A percentile compares a stretch with the other conserved stretches of the same genome.
Evolutionary conservation across 768 basidiomycete genomes (phyloP).

Genomic region (Boletellus ananas): DNA sequence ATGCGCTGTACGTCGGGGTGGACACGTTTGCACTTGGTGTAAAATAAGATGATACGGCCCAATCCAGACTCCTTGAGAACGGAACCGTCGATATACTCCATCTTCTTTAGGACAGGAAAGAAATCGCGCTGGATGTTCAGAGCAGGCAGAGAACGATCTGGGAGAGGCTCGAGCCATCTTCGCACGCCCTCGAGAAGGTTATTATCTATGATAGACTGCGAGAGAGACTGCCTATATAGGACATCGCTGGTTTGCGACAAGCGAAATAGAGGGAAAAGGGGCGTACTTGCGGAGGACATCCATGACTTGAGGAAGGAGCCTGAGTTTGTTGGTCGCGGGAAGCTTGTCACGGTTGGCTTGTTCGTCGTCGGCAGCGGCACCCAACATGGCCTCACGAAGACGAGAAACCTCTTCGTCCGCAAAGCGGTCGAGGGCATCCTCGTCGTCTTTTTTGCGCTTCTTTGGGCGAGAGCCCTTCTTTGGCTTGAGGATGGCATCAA

Average conservation of each 20-base stretch:
- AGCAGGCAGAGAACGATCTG: slow-evolving; percentile 88
- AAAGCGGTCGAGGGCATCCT: slow-evolving; percentile 78
- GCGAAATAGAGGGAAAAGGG: background rate
- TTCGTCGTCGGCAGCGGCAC: slow-evolving; percentile 81
- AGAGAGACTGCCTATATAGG: slow-evolving; percentile 67
- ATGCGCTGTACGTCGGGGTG: slow-evolving; percentile 75
- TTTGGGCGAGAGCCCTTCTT: slow-evolving; percentile 64
- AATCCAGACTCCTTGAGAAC: slow-evolving; percentile 90
- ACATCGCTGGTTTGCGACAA: background rate
- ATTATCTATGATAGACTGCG: slow-evolving; percentile 93
- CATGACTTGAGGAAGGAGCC: slow-evolving; percentile 85
- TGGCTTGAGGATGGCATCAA: slow-evolving; percentile 83
- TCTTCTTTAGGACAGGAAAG: slow-evolving; percentile 76
- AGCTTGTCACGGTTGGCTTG: slow-evolving; percentile 73
- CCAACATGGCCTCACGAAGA: slow-evolving; percentile 85
- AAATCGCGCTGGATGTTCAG: slow-evolving; percentile 94
- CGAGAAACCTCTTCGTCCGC: slow-evolving; percentile 89
- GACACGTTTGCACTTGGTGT: slow-evolving; percentile 92
- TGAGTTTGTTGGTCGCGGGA: slow-evolving; percentile 83
- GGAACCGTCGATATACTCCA: slow-evolving; percentile 87
- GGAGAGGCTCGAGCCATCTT: slow-evolving; percentile 91
- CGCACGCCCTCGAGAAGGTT: slow-evolving; percentile 88
- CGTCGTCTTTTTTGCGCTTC: slow-evolving; percentile 73
- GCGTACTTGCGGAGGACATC: slow-evolving; percentile 87
- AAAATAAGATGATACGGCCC: slow-evolving; percentile 89